These are phyloP conservation scores for Umbelopsis ramanniana DNA, from an alignment of 192 early-diverging fungal species.

Conservation along the genomic window DNA sequence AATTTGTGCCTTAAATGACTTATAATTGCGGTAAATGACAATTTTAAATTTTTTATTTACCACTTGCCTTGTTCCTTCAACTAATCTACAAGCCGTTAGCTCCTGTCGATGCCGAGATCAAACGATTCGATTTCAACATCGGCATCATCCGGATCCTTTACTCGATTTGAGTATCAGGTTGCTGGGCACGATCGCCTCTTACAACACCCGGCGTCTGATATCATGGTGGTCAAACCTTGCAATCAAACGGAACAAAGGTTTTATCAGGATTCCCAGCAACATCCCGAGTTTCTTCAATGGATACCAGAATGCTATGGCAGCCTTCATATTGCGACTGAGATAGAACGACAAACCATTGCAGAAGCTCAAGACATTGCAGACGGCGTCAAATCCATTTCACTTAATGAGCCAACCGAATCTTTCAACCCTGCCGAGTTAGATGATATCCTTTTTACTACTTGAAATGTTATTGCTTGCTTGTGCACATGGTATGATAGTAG, in stretches of 20 bases:
- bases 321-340: constrained; percentile 35
- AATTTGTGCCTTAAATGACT: too few species aligned
- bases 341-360: constrained; percentile 9
- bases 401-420: not conserved
- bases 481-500: not conserved
- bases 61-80: not conserved
- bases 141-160: constrained; percentile 26
- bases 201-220: constrained; percentile 57
- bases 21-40: not conserved
- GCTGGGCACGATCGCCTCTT: constrained; percentile 80
- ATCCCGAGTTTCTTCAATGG: constrained; percentile 60
- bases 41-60: not conserved
- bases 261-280: constrained; percentile 62
- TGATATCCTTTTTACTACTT: constrained; percentile 44
- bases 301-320: constrained; percentile 74
- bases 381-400: not conserved
- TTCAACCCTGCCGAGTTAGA: constrained; percentile 21
- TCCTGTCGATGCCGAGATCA: constrained; percentile 16
- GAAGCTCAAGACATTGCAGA: constrained; percentile 1
- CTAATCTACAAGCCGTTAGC: not conserved
- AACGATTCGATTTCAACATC: constrained; percentile 14
- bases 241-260: constrained; percentile 69
- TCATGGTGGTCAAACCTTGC: constrained; percentile 74
- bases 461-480: not conserved
- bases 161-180: constrained; percentile 71